Evolutionary conservation across 2,329 filamentous ascomycete species (phyloP).

Genomic region (Ceratocystis smalleyi): DNA sequence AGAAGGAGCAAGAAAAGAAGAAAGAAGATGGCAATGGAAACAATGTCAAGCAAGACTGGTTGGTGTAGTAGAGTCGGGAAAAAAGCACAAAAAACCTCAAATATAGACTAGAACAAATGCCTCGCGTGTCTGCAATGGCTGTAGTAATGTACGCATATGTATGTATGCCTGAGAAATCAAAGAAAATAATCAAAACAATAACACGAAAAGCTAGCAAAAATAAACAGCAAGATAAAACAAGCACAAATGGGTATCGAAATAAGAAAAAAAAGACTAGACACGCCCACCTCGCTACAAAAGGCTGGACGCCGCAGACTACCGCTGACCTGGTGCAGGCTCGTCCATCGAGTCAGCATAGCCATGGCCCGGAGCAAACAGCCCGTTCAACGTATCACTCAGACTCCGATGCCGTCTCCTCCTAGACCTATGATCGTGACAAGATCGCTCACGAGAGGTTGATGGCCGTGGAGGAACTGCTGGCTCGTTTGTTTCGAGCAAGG

Average conservation of each 20-base stretch:
- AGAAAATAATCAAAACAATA: not conserved
- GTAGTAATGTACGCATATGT: too few species aligned
- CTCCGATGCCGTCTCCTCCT: conserved; percentile 26
- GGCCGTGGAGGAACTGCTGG: not conserved
- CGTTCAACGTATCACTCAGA: conserved; percentile 29
- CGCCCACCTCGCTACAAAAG: not conserved
- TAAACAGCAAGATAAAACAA: conserved; percentile 1
- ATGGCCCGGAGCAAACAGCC: conserved; percentile 24
- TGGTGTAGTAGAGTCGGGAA: too few species aligned
- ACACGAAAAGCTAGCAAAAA: conserved; percentile 8
- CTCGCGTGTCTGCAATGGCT: not conserved
- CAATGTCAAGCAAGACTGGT: not conserved
- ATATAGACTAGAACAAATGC: not conserved
- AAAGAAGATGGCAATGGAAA: not conserved
- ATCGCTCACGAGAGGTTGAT: conserved; percentile 11
- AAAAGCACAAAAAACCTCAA: not conserved
- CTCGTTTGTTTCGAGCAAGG: conserved; percentile 11
- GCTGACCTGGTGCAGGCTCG: not conserved
- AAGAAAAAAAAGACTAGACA: not conserved
- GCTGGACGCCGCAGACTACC: not conserved
- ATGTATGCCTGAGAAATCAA: not conserved
- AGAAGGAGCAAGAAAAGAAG: not conserved
- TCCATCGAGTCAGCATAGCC: not conserved
- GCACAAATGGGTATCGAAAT: conserved; percentile 6
- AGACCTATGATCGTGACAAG: not conserved